Conservation (phyloP, 169 alveolate genomes). For the Cyclospora cayetanensis region DNA sequence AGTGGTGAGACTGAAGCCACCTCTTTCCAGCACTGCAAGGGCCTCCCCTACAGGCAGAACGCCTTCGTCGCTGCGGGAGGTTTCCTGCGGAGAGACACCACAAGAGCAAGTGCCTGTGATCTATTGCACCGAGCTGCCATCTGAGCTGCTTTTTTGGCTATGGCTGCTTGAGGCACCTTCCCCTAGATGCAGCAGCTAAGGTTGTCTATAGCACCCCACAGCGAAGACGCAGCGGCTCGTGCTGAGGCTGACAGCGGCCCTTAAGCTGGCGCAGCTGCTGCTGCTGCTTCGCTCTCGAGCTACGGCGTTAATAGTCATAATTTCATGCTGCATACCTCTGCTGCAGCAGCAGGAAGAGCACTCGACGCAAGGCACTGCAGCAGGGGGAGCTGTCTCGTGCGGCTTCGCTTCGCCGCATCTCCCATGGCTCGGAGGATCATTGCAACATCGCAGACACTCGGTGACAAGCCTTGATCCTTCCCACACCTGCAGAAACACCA, state of each 20-base stretch:
- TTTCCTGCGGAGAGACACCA: not conserved
- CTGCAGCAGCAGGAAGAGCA: conserved; percentile 28
- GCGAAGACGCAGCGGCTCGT: too few relatives aligned
- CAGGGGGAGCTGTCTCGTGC: conserved; percentile 13
- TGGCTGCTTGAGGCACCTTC: too few relatives aligned
- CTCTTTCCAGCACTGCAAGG: not conserved
- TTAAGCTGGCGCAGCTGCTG: not conserved
- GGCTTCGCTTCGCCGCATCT: conserved; percentile 35
- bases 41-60: not conserved
- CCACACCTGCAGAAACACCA: conserved; percentile 44
- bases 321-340: not conserved
- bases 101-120: too few relatives aligned
- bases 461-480: not conserved
- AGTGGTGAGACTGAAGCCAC: not conserved
- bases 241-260: too few relatives aligned
- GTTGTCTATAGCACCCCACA: too few relatives aligned
- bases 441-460: not conserved
- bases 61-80: not conserved
- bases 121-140: too few relatives aligned
- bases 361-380: conserved; percentile 42
- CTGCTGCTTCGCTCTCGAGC: not conserved
- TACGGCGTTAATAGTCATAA: not conserved
- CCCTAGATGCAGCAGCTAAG: too few relatives aligned
- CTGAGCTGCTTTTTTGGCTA: too few relatives aligned
- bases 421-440: conserved; percentile 27